Evolutionary conservation across 2,329 filamentous ascomycete species (phyloP), one percentile per base, ranked within the genome.

Genomic region (Exutisphaerella laricina): DNA sequence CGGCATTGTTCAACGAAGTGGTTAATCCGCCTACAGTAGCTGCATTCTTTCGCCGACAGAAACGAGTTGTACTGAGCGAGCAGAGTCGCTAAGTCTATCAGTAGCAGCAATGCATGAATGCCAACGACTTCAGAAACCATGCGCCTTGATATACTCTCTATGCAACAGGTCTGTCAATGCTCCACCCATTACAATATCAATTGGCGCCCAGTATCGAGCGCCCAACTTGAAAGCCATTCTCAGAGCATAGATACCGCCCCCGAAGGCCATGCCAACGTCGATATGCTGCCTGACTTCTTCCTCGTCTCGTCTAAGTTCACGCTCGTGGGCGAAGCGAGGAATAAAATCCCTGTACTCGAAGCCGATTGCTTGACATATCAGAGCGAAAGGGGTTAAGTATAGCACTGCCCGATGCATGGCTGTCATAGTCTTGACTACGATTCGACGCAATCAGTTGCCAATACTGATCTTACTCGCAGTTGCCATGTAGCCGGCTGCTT

Each of bases 1-100:
- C 90, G 2, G 96, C 95, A 66, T 65, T 97, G 30, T 97, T 97
- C 73, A 97, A 97, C 66, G 88, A 94, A 50, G 79, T 98, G 45
- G 77, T 97, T n/a, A 73, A 80, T 46, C 87, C 88, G 16, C 92
- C 92, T 1, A 63, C 60, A 10, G 37, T 58, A 3, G 53, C 52
- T 1, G n/a, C n/a, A n/a, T 61, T 57, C 45, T 43, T 62, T 33
- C 48, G 56, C 33, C 43, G 49, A 23, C 47, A 49, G 26, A 67
- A 51, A 39, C 39, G 45, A 40, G 33, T 14, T 8, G 20, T 20
- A 6, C 23, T 26, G 23, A 12, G 23, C 23, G 23, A 26, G 6
- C 12, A 6, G 23, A 26, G 23, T 12, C 23, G 12, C 12, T 26
- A 12, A 26, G 23, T 6, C 23, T n/a, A 26, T 26, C 6, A 26